Evolutionary conservation across 192 early-diverging fungal genomes (phyloP), one percentile per base, ranked within the genome.

Genomic region (Coemansia sp.): DNA sequence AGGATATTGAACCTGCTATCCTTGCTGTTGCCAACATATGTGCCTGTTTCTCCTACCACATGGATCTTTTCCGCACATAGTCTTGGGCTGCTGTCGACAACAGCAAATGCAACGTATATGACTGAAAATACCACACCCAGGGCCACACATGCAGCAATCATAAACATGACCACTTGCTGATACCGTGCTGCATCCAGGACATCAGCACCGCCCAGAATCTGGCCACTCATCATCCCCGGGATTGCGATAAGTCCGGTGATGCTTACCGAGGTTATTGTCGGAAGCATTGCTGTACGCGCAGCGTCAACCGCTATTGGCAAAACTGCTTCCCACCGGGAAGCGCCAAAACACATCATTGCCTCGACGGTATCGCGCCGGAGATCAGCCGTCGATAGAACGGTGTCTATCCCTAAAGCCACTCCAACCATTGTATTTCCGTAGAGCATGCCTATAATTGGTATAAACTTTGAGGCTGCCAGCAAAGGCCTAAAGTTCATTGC

Each of bases 221-320:
- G 93, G 59, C 94, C 94, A 1, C 89, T 92, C 94, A 95, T 93
- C 89, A 92, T 90, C 18, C 91, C 94, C 0, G 94, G 94, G 63
- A 95, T 95, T 19, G 93, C 89, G 22, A 95, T 92, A 47, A 95
- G 72, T 5, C 92, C 94, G 60, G 91, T 91, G 37, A 95, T 89
- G 67, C 79, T 71, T 81, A 93, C 88, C n/a, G 85, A 76, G 55
- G 92, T 92, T 36, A 96, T 88, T 2, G 89, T 86, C 16, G 94
- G 94, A 37, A 94, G 67, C 83, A 94, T 87, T 16, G 93, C 91
- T 13, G 86, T 82, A 39, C 88, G 83, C 52, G 92, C 89, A 3
- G 91, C 86, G 22, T 94, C 93, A 1, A 89, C 73, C 0, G 85
- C 89, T 26, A 94, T 75, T 0, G 93, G 92, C 49, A 87, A 83